These are phyloP conservation scores for Meripilus lineatus DNA, from an alignment of 1,284 basidiomycete genomes.

Conservation along the genomic window DNA sequence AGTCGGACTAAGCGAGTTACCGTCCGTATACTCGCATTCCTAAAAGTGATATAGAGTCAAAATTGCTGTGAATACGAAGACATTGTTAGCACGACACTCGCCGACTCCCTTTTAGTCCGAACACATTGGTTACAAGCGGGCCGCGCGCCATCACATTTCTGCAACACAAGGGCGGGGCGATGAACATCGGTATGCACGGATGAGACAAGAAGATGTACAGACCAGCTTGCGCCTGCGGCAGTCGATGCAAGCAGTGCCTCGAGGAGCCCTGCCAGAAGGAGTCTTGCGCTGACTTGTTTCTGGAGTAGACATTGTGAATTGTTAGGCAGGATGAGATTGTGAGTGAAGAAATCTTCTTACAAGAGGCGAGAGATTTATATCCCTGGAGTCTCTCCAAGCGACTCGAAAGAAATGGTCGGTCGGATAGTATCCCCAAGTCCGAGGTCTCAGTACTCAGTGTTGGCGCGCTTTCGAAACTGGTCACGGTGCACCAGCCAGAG, in stretches of 20 bases:
- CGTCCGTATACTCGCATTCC: conserved; percentile 27
- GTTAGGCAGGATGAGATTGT: too few species aligned
- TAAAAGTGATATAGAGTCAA: too few species aligned
- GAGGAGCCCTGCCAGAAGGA: conserved; percentile 1
- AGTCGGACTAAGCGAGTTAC: conserved; percentile 20
- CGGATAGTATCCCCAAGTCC: too few species aligned
- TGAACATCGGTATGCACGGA: not conserved
- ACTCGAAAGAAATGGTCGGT: too few species aligned
- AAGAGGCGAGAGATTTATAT: too few species aligned
- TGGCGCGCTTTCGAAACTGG: too few species aligned
- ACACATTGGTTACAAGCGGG: conserved; percentile 26
- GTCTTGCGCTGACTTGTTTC: not conserved
- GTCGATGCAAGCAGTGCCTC: conserved; percentile 16
- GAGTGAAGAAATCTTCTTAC: not conserved
- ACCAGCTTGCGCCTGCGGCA: conserved; percentile 18
- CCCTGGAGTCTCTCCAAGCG: too few species aligned
- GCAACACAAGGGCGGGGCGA: not conserved
- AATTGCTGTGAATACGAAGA: too few species aligned
- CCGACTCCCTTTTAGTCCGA: conserved; percentile 15
- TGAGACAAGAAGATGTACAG: not conserved
- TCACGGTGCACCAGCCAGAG: too few species aligned
- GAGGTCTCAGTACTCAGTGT: too few species aligned
- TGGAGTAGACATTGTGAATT: not conserved
- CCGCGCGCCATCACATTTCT: conserved; percentile 27
- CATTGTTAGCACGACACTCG: too few species aligned